Conservation (phyloP, 164 flowering plant genomes). For the Annona squamosa region DNA sequence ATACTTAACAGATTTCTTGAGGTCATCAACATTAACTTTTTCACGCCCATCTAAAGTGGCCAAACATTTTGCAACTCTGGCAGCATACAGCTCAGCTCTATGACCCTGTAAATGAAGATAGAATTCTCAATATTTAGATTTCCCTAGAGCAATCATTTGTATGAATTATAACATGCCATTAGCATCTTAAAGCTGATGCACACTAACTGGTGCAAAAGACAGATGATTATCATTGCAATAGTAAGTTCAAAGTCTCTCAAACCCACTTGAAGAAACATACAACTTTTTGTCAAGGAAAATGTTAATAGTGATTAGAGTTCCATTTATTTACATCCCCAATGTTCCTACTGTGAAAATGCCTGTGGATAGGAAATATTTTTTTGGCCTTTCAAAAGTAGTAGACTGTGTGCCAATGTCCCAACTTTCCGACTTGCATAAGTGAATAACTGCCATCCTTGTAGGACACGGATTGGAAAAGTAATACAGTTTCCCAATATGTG, state of each 20-base stretch:
- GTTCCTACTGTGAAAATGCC: neutral
- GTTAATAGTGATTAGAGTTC: neutral
- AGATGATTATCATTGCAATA: neutral
- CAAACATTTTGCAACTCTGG: slow-evolving; percentile 91
- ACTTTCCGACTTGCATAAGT: too few relatives aligned
- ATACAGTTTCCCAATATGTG: too few relatives aligned
- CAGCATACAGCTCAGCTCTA: slow-evolving; percentile 92
- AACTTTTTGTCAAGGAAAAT: neutral
- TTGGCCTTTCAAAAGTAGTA: too few relatives aligned
- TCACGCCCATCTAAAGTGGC: slow-evolving; percentile 96
- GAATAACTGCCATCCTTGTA: too few relatives aligned
- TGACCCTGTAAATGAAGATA: slow-evolving; percentile 62
- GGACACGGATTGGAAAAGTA: too few relatives aligned
- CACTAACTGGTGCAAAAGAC: neutral
- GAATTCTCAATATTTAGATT: neutral
- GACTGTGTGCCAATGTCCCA: too few relatives aligned
- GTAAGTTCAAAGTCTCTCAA: neutral
- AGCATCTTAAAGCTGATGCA: neutral
- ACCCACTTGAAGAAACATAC: neutral
- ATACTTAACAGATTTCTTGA: slow-evolving; percentile 89
- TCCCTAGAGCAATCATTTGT: neutral
- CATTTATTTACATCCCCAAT: neutral
- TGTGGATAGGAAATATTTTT: too few relatives aligned
- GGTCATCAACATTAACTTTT: slow-evolving; percentile 81
- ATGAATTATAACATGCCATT: neutral